Evolutionary conservation across 805 yeast species (phyloP).

Genomic region (Kazachstania martiniae): DNA sequence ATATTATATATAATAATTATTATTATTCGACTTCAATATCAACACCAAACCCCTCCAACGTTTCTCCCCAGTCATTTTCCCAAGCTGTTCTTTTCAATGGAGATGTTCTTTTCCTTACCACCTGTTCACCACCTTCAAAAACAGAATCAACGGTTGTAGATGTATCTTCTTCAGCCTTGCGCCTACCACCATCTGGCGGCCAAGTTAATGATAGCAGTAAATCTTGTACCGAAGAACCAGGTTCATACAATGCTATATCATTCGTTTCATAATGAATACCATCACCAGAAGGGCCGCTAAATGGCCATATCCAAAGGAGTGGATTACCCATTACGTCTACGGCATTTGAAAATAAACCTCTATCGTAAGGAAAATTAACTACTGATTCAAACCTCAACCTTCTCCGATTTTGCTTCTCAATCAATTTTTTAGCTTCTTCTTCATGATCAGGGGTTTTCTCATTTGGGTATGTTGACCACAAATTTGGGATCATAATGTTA

Average conservation of each 20-base stretch:
- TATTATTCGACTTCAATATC: constrained; percentile 52
- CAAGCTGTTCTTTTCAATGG: constrained; percentile 39
- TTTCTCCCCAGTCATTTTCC: constrained; percentile 77
- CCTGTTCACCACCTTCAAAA: constrained; percentile 23
- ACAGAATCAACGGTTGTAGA: constrained; percentile 8
- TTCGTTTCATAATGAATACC: constrained; percentile 51
- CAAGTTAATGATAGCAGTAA: constrained; percentile 68
- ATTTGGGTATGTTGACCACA: constrained; percentile 32
- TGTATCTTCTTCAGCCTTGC: constrained; percentile 9
- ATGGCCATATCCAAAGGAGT: constrained; percentile 61
- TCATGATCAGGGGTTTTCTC: constrained; percentile 6
- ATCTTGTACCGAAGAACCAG: constrained; percentile 26
- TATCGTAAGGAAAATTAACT: constrained; percentile 72
- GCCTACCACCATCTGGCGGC: constrained; percentile 78
- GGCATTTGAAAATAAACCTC: constrained; percentile 48
- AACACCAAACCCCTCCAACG: constrained; percentile 77
- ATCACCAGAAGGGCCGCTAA: constrained; percentile 48
- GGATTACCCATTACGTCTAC: constrained; percentile 46
- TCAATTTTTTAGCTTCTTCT: constrained; percentile 7
- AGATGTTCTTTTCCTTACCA: constrained; percentile 17
- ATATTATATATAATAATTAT: too few species aligned
- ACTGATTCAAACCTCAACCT: constrained; percentile 48
- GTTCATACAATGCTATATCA: constrained; percentile 35
- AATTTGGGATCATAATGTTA: constrained; percentile 35
- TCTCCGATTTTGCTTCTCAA: constrained; percentile 4